Percentiles rank a stretch among this genome's conserved stretches.
These are phyloP conservation scores for Penicillium tannophilum DNA, from an alignment of 495 filamentous ascomycete species.

Conservation along the genomic window DNA sequence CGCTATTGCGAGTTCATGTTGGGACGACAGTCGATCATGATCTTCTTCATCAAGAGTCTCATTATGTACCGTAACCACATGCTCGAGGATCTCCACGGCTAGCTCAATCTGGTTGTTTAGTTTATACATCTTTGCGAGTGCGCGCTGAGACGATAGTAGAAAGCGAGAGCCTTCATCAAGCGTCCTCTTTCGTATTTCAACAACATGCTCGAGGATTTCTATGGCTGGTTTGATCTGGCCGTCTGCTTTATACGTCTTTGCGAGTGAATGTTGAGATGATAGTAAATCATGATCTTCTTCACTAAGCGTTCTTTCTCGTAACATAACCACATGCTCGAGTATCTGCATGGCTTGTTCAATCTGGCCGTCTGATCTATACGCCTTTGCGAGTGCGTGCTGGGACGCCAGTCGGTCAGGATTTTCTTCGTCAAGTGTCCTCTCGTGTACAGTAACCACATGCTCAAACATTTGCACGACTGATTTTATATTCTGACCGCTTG, in stretches of 20 bases:
- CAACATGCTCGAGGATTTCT: constrained; percentile 32
- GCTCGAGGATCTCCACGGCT: too few relatives aligned
- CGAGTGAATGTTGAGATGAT: constrained; percentile 35
- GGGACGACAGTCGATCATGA: too few relatives aligned
- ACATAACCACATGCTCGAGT: constrained; percentile 39
- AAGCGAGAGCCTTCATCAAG: constrained; percentile 5
- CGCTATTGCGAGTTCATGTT: too few relatives aligned
- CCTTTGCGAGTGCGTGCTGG: constrained; percentile 31
- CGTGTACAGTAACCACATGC: constrained; percentile 30
- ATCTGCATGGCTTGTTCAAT: constrained; percentile 22
- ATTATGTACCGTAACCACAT: too few relatives aligned
- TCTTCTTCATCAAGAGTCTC: too few relatives aligned
- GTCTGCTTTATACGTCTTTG: constrained; percentile 26
- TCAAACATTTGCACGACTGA: constrained; percentile 35
- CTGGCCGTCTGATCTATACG: constrained; percentile 30
- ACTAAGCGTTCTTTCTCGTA: constrained; percentile 19
- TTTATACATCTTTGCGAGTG: background rate
- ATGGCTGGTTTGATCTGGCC: constrained; percentile 34
- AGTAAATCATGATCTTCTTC: constrained; percentile 31
- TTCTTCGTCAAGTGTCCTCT: constrained; percentile 27
- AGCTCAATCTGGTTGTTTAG: too few relatives aligned
- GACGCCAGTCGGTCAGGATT: constrained; percentile 27
- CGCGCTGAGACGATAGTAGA: constrained; percentile 7
- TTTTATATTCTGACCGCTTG: constrained; percentile 31
- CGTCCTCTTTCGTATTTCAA: constrained; percentile 22